Conservation (phyloP, 768 basidiomycete species). For the Rossbeevera mucosa region DNA sequence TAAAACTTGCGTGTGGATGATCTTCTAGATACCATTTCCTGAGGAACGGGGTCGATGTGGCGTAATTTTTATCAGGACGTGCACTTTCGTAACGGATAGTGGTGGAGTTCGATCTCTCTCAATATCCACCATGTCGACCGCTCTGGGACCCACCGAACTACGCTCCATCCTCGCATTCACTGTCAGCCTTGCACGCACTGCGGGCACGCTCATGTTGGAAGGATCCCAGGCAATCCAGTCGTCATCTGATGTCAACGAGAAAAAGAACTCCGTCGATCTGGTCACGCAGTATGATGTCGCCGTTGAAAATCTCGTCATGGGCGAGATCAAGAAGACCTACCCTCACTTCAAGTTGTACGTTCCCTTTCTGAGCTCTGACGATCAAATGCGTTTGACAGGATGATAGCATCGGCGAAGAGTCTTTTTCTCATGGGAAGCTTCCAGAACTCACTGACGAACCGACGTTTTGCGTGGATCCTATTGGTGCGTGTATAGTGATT, state of each 20-base stretch:
- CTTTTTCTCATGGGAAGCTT: conserved; percentile 70
- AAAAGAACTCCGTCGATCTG: conserved; percentile 91
- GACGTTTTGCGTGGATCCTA: conserved; percentile 96
- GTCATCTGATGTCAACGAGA: conserved; percentile 62
- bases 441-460: conserved; percentile 77
- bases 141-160: conserved; percentile 42
- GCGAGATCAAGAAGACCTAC: conserved; percentile 58
- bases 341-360: conserved; percentile 82
- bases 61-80: neutral
- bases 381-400: neutral
- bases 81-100: conserved; percentile 6
- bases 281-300: conserved; percentile 93
- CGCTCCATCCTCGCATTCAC: conserved; percentile 65
- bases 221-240: conserved; percentile 71
- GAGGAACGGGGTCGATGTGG: neutral
- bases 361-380: conserved; percentile 9
- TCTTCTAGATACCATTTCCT: conserved; percentile 2
- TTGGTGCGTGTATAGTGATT: conserved; percentile 48
- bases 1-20: neutral
- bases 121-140: conserved; percentile 27
- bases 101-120: neutral
- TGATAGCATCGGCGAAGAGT: conserved; percentile 88
- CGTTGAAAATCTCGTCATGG: conserved; percentile 82
- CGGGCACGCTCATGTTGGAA: conserved; percentile 71
- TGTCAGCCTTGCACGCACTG: conserved; percentile 62